Percentiles rank a stretch among this genome's conserved stretches.
Evolutionary conservation across 352 stramenopile genomes (phyloP).

Genomic region (Globisporangium takayamanum): DNA sequence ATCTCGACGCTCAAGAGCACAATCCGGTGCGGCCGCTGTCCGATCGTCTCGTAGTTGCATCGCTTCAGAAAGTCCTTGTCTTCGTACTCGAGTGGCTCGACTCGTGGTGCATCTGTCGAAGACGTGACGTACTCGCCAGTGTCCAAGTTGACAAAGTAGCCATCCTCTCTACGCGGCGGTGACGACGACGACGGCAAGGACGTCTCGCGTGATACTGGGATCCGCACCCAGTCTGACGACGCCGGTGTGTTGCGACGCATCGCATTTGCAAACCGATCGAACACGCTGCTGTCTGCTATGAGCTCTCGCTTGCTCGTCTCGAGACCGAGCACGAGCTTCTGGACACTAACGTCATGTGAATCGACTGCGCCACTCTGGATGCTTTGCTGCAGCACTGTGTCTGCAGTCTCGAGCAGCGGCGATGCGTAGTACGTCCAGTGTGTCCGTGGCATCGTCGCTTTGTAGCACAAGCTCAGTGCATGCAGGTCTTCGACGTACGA

Average conservation of each 20-base stretch:
- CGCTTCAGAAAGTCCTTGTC: constrained; percentile 15
- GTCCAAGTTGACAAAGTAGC: constrained; percentile 64
- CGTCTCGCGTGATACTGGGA: constrained; percentile 3
- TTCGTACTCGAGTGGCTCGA: constrained; percentile 61
- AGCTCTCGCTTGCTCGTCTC: constrained; percentile 9
- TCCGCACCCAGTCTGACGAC: constrained; percentile 54
- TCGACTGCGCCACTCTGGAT: not conserved
- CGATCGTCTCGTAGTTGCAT: constrained; percentile 15
- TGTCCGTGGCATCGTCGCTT: constrained; percentile 21
- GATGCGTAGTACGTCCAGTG: constrained; percentile 7
- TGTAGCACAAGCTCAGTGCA: constrained; percentile 33
- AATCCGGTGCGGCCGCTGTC: constrained; percentile 24
- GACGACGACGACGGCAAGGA: not conserved
- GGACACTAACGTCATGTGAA: not conserved
- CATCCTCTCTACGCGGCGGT: not conserved
- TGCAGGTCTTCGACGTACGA: constrained; percentile 22
- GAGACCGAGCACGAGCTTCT: constrained; percentile 2
- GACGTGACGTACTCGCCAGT: constrained; percentile 29
- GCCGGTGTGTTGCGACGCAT: constrained; percentile 29
- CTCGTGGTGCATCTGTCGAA: constrained; percentile 5
- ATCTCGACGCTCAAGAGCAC: constrained; percentile 38
- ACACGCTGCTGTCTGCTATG: constrained; percentile 11
- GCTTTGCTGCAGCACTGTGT: constrained; percentile 7
- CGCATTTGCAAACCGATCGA: constrained; percentile 22
- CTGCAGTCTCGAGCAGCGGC: constrained; percentile 15